Conservation (phyloP, 169 alveolate genomes). For the Blepharisma undulans region DNA sequence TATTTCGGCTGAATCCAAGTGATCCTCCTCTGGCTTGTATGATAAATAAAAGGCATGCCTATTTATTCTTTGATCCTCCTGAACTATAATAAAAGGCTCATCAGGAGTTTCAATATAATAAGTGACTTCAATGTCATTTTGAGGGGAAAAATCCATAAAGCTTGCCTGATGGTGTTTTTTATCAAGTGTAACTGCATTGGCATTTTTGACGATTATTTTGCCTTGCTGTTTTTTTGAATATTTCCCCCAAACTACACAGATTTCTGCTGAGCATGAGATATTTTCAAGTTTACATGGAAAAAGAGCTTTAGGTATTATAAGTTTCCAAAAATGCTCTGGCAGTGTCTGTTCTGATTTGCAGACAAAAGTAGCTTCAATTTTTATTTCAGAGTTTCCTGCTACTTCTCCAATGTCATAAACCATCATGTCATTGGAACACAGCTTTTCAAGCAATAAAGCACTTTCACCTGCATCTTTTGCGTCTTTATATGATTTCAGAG, state of each 20-base stretch:
- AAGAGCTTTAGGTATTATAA: neutral
- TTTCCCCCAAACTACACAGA: neutral
- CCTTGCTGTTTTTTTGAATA: neutral
- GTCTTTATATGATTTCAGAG: neutral
- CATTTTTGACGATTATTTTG: neutral
- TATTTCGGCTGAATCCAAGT: neutral
- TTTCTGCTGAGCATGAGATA: neutral
- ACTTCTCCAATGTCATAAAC: neutral
- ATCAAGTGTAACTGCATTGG: neutral
- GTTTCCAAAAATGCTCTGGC: neutral
- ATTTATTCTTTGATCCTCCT: neutral
- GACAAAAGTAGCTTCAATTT: neutral
- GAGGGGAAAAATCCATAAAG: neutral
- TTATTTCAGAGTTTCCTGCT: neutral
- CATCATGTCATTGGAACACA: neutral
- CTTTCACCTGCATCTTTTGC: neutral
- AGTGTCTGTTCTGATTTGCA: neutral
- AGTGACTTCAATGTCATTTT: neutral
- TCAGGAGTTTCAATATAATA: neutral
- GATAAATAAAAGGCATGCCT: neutral
- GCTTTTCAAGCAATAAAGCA: neutral
- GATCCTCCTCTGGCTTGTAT: neutral
- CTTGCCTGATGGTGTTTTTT: neutral
- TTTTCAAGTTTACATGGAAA: neutral
- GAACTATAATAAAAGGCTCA: neutral